Evolutionary conservation across 108 stramenopile genomes (phyloP).

Genomic region (Nitzschia sp.): DNA sequence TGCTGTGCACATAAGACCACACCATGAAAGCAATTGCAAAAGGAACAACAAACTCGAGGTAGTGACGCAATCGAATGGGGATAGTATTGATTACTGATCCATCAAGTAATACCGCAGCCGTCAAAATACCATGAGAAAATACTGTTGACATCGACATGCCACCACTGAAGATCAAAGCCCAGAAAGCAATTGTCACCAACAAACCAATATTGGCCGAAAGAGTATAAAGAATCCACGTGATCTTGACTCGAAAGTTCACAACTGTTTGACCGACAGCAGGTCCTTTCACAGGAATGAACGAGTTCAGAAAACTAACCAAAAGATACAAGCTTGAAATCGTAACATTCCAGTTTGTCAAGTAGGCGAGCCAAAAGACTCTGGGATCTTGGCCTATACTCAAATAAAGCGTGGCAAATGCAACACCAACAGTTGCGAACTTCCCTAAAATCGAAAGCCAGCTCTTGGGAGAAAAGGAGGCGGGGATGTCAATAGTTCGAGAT

Average conservation of each 20-base stretch:
- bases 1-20: slow-evolving; percentile 37
- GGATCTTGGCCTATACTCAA: not conserved
- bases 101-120: slow-evolving; percentile 22
- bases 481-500: not conserved
- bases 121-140: slow-evolving; percentile 11
- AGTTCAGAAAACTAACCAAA: not conserved
- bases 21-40: slow-evolving; percentile 26
- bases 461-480: slow-evolving; percentile 6
- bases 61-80: slow-evolving; percentile 40
- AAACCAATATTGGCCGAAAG: not conserved
- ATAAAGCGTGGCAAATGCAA: not conserved
- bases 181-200: not conserved
- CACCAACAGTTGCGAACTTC: not conserved
- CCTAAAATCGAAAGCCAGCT: not conserved
- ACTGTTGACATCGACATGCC: not conserved
- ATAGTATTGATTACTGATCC: slow-evolving; percentile 26
- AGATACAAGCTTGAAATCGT: not conserved
- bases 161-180: not conserved
- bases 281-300: not conserved
- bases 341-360: slow-evolving; percentile 8
- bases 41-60: slow-evolving; percentile 24
- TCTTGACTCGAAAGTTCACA: slow-evolving; percentile 1
- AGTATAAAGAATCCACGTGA: slow-evolving; percentile 7
- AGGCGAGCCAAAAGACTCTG: not conserved
- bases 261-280: not conserved